phyloP scores from a whole-genome alignment of 2,329 filamentous ascomycete genomes.

The Fonsecaea multimorphosa region DNA sequence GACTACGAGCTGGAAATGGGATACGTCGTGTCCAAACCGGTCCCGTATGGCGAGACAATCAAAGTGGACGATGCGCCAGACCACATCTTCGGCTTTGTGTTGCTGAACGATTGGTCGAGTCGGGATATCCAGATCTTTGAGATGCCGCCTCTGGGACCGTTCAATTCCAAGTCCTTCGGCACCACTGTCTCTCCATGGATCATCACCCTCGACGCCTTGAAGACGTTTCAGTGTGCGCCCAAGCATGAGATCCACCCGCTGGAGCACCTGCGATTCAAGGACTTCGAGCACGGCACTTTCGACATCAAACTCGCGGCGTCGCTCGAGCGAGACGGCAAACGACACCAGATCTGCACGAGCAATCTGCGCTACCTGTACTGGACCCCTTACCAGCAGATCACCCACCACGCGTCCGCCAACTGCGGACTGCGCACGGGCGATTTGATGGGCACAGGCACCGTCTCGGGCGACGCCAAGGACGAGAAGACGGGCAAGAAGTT shows the following conservation, averaged over 20 bases:
- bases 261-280: conserved; percentile 26
- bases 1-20: conserved; percentile 61
- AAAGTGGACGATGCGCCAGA: conserved; percentile 53
- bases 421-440: conserved; percentile 40
- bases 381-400: conserved; percentile 41
- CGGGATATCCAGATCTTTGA: conserved; percentile 68
- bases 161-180: conserved; percentile 65
- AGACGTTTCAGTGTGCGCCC: conserved; percentile 31
- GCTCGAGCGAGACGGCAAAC: conserved; percentile 35
- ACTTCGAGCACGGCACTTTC: conserved; percentile 26
- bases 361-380: conserved; percentile 42
- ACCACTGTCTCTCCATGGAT: conserved; percentile 67
- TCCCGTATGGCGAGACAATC: conserved; percentile 48
- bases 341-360: conserved; percentile 33
- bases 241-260: conserved; percentile 23
- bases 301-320: conserved; percentile 27
- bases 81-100: conserved; percentile 67
- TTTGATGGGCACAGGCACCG: conserved; percentile 41
- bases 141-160: conserved; percentile 65
- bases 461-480: conserved; percentile 32
- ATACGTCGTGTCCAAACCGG: conserved; percentile 51
- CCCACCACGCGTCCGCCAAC: conserved; percentile 38
- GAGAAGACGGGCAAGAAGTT: conserved; percentile 27
- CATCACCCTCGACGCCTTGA: conserved; percentile 63
- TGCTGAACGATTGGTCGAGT: conserved; percentile 45